These are phyloP conservation scores for Magnusiomyces sp. DNA, from an alignment of 1,139 yeast genomes.

Conservation along the genomic window DNA sequence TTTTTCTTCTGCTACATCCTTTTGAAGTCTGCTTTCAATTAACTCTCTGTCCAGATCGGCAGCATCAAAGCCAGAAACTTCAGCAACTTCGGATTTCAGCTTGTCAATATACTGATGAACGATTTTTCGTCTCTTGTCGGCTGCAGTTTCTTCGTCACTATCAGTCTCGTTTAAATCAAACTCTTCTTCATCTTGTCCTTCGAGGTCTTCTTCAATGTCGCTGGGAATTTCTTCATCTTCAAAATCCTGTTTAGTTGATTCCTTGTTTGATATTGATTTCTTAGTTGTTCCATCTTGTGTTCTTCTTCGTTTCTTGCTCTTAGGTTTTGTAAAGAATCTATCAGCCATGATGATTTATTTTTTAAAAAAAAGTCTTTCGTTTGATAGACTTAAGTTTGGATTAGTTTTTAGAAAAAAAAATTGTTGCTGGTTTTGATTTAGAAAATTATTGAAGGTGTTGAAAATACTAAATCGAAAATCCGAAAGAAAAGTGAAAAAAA, in stretches of 20 bases:
- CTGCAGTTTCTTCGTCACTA: conserved; percentile 56
- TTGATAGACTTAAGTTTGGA: neutral
- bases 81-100: conserved; percentile 39
- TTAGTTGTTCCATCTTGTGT: conserved; percentile 11
- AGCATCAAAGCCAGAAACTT: conserved; percentile 72
- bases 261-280: conserved; percentile 6
- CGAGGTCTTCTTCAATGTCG: conserved; percentile 22
- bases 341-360: conserved; percentile 22
- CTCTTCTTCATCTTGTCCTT: conserved; percentile 22
- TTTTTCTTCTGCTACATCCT: conserved; percentile 83
- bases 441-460: neutral
- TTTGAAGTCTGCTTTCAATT: conserved; percentile 66
- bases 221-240: conserved; percentile 29
- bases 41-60: conserved; percentile 83
- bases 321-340: conserved; percentile 26
- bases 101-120: conserved; percentile 90
- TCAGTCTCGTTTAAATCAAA: conserved; percentile 2
- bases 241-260: conserved; percentile 7
- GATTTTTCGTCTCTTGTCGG: conserved; percentile 86
- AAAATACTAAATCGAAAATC: neutral
- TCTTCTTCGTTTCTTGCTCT: conserved; percentile 17
- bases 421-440: neutral
- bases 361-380: neutral
- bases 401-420: conserved; percentile 2
- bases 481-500: neutral